phyloP scores from a whole-genome alignment of 2,329 filamentous ascomycete species.

The Xylariomycetidae sp. region DNA sequence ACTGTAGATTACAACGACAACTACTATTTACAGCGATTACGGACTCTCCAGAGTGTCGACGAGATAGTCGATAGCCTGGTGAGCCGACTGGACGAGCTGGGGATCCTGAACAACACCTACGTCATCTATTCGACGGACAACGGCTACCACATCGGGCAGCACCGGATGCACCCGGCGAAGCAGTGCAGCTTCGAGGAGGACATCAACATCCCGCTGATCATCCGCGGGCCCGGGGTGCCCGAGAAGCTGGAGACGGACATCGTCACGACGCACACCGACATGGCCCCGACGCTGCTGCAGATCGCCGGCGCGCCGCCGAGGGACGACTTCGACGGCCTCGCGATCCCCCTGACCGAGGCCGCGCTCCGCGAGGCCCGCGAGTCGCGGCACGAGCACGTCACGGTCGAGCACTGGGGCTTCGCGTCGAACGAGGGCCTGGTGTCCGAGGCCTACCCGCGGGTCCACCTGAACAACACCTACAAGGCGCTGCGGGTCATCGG shows the following conservation, averaged over 20 bases:
- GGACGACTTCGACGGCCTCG: constrained; percentile 51
- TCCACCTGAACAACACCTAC: constrained; percentile 45
- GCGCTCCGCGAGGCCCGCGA: constrained; percentile 12
- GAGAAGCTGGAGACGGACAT: constrained; percentile 33
- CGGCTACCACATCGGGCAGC: constrained; percentile 57
- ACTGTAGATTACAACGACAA: constrained; percentile 44
- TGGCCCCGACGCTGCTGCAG: constrained; percentile 56
- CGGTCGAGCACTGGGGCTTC: constrained; percentile 42
- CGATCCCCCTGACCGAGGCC: constrained; percentile 33
- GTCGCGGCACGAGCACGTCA: constrained; percentile 41
- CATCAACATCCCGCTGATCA: constrained; percentile 52
- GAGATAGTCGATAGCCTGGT: constrained; percentile 48
- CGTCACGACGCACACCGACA: constrained; percentile 58
- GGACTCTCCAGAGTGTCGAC: constrained; percentile 50
- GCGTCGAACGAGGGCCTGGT: constrained; percentile 27
- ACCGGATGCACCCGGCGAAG: constrained; percentile 54
- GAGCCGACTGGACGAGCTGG: constrained; percentile 32
- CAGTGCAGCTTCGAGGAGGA: constrained; percentile 56
- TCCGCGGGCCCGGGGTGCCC: constrained; percentile 50
- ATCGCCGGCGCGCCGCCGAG: constrained; percentile 36
- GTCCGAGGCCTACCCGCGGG: constrained; percentile 19
- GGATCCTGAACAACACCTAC: constrained; percentile 46
- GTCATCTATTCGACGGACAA: constrained; percentile 58
- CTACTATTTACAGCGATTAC: constrained; percentile 47
- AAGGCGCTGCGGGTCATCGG: constrained; percentile 46